Percentiles rank a stretch among this genome's conserved stretches.
Conservation (phyloP, 192 early-diverging fungal species). For the Backusella liffmaniae region DNA sequence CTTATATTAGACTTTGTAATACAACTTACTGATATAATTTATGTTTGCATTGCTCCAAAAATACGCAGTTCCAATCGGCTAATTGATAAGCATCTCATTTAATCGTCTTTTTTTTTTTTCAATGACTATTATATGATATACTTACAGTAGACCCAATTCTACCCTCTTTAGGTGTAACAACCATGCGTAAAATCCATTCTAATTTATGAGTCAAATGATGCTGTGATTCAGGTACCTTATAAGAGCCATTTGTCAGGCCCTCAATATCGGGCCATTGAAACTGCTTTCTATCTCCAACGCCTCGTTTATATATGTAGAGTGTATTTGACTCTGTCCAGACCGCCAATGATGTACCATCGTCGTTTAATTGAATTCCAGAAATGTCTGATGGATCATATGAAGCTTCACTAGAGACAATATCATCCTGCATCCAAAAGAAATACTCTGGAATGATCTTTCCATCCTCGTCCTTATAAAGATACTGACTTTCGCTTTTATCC, state of each 20-base stretch:
- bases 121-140: not conserved
- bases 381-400: constrained; percentile 11
- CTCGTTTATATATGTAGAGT: constrained; percentile 34
- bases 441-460: constrained; percentile 19
- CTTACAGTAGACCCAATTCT: not conserved
- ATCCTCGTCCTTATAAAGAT: constrained; percentile 11
- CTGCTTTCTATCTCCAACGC: constrained; percentile 14
- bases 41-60: not conserved
- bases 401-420: not conserved
- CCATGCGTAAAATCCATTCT: constrained; percentile 18
- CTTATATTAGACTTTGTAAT: not conserved
- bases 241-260: not conserved
- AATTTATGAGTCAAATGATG: constrained; percentile 6
- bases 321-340: constrained; percentile 31
- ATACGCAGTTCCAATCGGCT: not conserved
- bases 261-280: not conserved
- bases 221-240: not conserved
- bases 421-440: constrained; percentile 12
- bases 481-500: not conserved
- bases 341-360: constrained; percentile 22
- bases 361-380: constrained; percentile 20
- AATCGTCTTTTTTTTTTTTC: not conserved
- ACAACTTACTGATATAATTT: constrained; percentile 17
- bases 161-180: constrained; percentile 19
- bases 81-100: not conserved